Base-by-base conservation (phyloP, 305 asterid species). In the Coffea humblotiana region DNA sequence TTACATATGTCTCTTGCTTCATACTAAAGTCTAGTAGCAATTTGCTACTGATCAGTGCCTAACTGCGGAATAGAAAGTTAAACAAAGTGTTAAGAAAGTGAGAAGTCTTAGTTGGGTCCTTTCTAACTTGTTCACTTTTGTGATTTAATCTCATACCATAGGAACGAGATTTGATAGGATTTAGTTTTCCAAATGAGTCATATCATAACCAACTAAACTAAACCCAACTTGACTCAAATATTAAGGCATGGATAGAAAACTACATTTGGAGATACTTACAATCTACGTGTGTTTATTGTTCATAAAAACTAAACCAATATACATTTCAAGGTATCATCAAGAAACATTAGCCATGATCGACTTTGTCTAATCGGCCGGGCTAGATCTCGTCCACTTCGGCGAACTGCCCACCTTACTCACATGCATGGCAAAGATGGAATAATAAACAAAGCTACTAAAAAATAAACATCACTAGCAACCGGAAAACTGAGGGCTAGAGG, bases 311-410 rank as follows among this genome's bases (percentile, higher is more conserved):
- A 60, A 75, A 45, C 61, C 47, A 76, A 29, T 63, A 25, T 45
- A 63, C 79, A 76, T n/a, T 40, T 75, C 16, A 40, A 40, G 70
- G 56, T 58, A 27, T 75, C 14, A 14, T 25, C 56, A 45, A 37
- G 25, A 27, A 63, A 63, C 6, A 45, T 25, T 45, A 2, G 45
- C 43, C 71, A 15, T n/a, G 43, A 29, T 43, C n/a, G 19, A 47
- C 21, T 43, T 14, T 32, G 52, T 12, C 72, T 56, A 75, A 61
- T 61, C 58, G 71, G 58, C 79, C 43, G 43, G 71, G 58, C 79
- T 40, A 18, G 64, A 60, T n/a, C 35, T 43, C 71, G 16, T 29
- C 51, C 79, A 43, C 69, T 51, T 66, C 5, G 73, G 80, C 73
- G 54, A 67, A 40, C 37, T 47, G 12, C 67, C 75, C 75, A 51